Evolutionary conservation across 2,329 filamentous ascomycete species (phyloP).

Genomic region (Microdochium nivale): DNA sequence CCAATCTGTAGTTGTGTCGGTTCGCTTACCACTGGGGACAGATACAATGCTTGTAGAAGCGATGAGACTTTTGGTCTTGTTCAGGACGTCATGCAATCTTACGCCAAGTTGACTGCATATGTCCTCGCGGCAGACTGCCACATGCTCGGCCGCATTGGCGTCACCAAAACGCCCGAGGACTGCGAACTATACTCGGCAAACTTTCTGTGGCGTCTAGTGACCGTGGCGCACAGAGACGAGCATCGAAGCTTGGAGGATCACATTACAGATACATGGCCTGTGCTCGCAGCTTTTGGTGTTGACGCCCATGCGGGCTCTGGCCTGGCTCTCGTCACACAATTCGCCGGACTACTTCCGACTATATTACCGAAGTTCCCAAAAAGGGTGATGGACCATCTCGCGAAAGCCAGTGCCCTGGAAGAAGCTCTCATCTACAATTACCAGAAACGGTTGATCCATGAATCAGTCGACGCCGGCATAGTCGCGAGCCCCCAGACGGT

Average conservation of each 20-base stretch:
- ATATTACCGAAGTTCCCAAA: constrained; percentile 34
- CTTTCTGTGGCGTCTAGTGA: constrained; percentile 37
- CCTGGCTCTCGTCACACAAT: constrained; percentile 29
- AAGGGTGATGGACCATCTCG: constrained; percentile 34
- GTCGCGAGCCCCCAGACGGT: constrained; percentile 21
- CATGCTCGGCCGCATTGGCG: constrained; percentile 16
- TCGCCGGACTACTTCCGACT: constrained; percentile 30
- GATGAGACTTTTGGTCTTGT: constrained; percentile 20
- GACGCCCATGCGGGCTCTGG: neutral
- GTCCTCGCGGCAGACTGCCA: constrained; percentile 41
- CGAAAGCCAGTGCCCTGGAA: constrained; percentile 20
- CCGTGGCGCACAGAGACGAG: constrained; percentile 25
- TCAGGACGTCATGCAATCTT: constrained; percentile 24
- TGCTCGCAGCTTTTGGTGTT: neutral
- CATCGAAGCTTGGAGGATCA: constrained; percentile 19
- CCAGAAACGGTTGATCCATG: constrained; percentile 10
- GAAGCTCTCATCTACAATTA: constrained; percentile 17
- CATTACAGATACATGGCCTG: constrained; percentile 11
- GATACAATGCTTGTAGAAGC: constrained; percentile 7
- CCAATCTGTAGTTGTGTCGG: neutral
- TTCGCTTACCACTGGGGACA: neutral
- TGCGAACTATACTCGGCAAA: constrained; percentile 31
- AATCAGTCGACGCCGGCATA: constrained; percentile 5
- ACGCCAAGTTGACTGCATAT: constrained; percentile 40
- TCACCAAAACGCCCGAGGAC: constrained; percentile 18